These are phyloP conservation scores for Aspergillus candidus DNA, from an alignment of 2,329 filamentous ascomycete genomes.

Conservation along the genomic window DNA sequence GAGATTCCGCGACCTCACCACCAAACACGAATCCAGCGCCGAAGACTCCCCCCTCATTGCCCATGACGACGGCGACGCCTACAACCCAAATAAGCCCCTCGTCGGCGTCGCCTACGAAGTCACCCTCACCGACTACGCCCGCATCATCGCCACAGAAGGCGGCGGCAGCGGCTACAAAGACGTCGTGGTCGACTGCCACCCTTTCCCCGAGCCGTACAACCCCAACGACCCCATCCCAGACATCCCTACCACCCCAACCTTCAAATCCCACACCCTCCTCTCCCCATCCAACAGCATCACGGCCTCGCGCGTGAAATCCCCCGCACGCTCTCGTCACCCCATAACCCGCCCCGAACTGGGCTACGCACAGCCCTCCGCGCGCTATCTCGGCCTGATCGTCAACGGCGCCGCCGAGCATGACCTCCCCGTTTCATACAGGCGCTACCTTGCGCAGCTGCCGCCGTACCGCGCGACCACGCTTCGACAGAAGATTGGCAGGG, in stretches of 20 bases:
- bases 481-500: constrained; percentile 60
- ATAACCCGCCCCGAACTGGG: constrained; percentile 58
- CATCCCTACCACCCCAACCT: constrained; percentile 56
- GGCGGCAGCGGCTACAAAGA: constrained; percentile 81
- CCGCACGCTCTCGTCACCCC: constrained; percentile 22
- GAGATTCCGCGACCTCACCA: constrained; percentile 47
- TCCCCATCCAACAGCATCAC: constrained; percentile 47
- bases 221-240: constrained; percentile 56
- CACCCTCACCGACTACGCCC: constrained; percentile 71
- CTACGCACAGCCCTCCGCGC: constrained; percentile 74
- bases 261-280: constrained; percentile 81
- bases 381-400: constrained; percentile 75
- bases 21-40: not conserved
- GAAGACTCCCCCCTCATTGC: not conserved
- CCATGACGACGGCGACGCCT: constrained; percentile 2
- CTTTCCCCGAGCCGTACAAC: constrained; percentile 50
- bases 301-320: not conserved
- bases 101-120: constrained; percentile 96
- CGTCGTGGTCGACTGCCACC: constrained; percentile 70
- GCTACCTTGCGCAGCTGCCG: constrained; percentile 62
- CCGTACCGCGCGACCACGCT: constrained; percentile 64
- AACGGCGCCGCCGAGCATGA: constrained; percentile 72
- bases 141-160: constrained; percentile 85
- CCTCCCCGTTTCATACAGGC: constrained; percentile 72
- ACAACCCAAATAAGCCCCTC: constrained; percentile 60